Percentiles rank a stretch among this genome's conserved stretches.
These are phyloP conservation scores for Furcasterigmium sp. DNA, from an alignment of 2,329 filamentous ascomycete species.

Conservation along the genomic window DNA sequence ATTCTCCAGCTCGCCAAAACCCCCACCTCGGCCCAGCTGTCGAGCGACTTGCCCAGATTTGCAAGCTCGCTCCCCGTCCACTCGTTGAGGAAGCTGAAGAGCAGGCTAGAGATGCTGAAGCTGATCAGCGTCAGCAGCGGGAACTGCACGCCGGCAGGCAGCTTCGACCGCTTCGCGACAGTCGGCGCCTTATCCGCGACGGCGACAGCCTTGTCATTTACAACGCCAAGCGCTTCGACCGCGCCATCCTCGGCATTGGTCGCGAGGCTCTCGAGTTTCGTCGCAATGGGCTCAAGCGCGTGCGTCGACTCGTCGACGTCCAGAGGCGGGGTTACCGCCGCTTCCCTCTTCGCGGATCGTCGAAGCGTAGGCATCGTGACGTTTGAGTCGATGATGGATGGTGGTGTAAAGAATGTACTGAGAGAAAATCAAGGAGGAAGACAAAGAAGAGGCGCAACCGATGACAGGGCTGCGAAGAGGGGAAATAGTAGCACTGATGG, in stretches of 20 bases:
- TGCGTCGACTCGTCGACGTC: slow-evolving; percentile 9
- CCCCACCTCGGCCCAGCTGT: slow-evolving; percentile 57
- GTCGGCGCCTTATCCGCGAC: slow-evolving; percentile 3
- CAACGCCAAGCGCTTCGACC: slow-evolving; percentile 11
- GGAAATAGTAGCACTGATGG: not conserved
- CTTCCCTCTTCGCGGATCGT: slow-evolving; percentile 9
- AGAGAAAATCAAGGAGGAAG: not conserved
- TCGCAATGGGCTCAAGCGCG: slow-evolving; percentile 11
- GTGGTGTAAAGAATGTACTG: not conserved
- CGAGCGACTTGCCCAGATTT: slow-evolving; percentile 57
- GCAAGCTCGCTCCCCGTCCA: slow-evolving; percentile 62
- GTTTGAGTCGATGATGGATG: not conserved
- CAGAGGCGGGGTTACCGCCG: slow-evolving; percentile 2
- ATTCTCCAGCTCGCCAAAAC: slow-evolving; percentile 48
- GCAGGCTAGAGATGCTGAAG: slow-evolving; percentile 56
- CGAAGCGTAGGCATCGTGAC: slow-evolving; percentile 10
- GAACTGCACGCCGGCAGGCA: slow-evolving; percentile 44
- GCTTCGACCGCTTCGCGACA: slow-evolving; percentile 19
- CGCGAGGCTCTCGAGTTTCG: slow-evolving; percentile 10
- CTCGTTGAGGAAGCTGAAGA: slow-evolving; percentile 58
- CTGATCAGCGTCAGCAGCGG: slow-evolving; percentile 48
- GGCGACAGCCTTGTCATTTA: slow-evolving; percentile 7
- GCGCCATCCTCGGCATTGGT: slow-evolving; percentile 7
- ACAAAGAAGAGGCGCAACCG: not conserved
- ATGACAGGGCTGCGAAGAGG: slow-evolving; percentile 5